Evolutionary conservation across 2,329 filamentous ascomycete genomes (phyloP).

Genomic region (Colletotrichum karsti): DNA sequence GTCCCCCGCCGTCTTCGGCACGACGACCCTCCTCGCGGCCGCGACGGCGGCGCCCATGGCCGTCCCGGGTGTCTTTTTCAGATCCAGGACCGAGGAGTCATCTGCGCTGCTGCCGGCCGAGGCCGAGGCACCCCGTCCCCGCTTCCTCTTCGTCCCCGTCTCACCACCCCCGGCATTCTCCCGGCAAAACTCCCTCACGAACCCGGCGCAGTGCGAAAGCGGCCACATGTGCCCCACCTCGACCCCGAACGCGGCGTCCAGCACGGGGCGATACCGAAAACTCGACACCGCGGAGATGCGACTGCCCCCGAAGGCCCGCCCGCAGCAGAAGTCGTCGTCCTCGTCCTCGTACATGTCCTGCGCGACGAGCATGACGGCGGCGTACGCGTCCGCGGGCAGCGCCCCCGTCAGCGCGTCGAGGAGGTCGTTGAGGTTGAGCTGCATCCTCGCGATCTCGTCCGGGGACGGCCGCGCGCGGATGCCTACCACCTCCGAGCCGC

Average conservation of each 20-base stretch:
- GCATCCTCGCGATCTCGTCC: constrained; percentile 54
- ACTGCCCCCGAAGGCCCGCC: constrained; percentile 71
- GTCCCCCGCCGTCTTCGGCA: constrained; percentile 35
- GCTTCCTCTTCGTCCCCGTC: background rate
- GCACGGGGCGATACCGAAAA: constrained; percentile 66
- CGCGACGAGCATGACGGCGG: constrained; percentile 63
- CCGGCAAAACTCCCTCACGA: constrained; percentile 50
- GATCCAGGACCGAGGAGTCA: background rate
- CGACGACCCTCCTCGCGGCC: constrained; percentile 30
- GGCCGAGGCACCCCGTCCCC: too few relatives aligned
- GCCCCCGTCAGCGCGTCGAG: constrained; percentile 63
- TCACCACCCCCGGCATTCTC: background rate
- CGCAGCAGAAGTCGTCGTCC: constrained; percentile 73
- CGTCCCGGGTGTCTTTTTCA: constrained; percentile 17
- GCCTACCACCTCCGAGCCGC: constrained; percentile 51
- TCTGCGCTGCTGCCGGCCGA: too few relatives aligned
- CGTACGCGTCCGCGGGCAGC: constrained; percentile 66
- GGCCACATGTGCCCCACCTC: constrained; percentile 70
- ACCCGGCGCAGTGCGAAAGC: constrained; percentile 65
- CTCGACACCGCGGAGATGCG: constrained; percentile 69
- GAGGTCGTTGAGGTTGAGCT: constrained; percentile 69
- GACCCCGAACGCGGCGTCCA: constrained; percentile 48
- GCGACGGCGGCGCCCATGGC: constrained; percentile 46
- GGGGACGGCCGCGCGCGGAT: constrained; percentile 59
- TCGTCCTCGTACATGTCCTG: constrained; percentile 74